A percentile compares a stretch with the other conserved stretches of the same genome.
Conservation (phyloP, 2,329 filamentous ascomycete genomes). For the Beauveria asiatica region DNA sequence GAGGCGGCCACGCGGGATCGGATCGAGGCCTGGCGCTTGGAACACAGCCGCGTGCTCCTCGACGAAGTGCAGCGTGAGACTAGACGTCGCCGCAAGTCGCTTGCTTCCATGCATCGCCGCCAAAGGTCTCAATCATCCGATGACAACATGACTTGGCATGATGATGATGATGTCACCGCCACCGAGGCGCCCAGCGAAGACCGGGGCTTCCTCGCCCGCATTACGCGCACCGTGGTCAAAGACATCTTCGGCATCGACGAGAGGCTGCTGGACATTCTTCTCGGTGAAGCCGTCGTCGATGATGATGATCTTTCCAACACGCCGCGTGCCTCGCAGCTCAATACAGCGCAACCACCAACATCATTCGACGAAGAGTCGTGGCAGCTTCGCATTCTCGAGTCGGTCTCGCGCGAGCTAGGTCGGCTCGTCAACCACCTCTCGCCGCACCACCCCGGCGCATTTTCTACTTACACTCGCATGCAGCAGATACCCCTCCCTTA, state of each 20-base stretch:
- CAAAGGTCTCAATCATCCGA: constrained; percentile 22
- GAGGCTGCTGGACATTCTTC: constrained; percentile 70
- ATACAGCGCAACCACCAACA: constrained; percentile 21
- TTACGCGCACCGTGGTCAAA: constrained; percentile 78
- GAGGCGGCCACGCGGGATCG: constrained; percentile 70
- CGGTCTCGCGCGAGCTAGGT: constrained; percentile 80
- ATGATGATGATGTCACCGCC: constrained; percentile 34
- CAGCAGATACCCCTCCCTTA: constrained; percentile 63
- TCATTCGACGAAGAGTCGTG: constrained; percentile 41
- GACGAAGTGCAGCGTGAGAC: constrained; percentile 89
- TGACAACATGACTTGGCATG: constrained; percentile 43
- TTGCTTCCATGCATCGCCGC: constrained; percentile 34
- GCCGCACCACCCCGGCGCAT: constrained; percentile 73
- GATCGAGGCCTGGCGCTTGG: constrained; percentile 86
- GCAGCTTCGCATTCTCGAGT: constrained; percentile 73
- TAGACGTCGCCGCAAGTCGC: constrained; percentile 54
- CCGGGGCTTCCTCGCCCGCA: constrained; percentile 68
- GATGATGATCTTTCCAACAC: constrained; percentile 39
- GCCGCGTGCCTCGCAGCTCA: constrained; percentile 33
- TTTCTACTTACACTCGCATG: constrained; percentile 67
- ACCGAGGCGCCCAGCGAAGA: constrained; percentile 38
- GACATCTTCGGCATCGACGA: constrained; percentile 91
- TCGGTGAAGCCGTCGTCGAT: constrained; percentile 64
- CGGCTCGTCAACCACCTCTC: constrained; percentile 74
- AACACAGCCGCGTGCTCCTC: constrained; percentile 77